These are phyloP conservation scores for Eucalyptus erythrocorys DNA, from an alignment of 345 rosid genomes.

Conservation along the genomic window DNA sequence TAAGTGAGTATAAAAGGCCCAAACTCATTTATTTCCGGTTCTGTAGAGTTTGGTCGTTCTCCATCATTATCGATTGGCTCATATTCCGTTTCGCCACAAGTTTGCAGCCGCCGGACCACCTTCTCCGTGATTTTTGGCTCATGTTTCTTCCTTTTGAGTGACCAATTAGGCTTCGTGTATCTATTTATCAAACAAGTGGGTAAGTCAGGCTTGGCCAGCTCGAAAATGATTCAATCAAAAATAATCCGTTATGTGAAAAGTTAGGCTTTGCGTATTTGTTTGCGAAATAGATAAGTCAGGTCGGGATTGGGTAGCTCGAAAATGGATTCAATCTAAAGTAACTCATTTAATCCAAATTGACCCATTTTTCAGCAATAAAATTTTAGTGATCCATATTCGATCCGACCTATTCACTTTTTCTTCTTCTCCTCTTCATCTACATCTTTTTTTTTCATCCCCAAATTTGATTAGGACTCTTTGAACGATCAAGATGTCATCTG, in stretches of 20 bases:
- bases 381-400: background rate
- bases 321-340: background rate
- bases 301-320: accelerated
- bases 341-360: background rate
- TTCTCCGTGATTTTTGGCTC: background rate
- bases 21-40: background rate
- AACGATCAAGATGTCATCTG: background rate
- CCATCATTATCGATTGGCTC: background rate
- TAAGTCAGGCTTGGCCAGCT: background rate
- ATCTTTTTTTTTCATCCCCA: background rate
- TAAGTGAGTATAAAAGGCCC: background rate
- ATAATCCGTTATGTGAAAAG: accelerated
- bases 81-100: background rate
- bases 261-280: background rate
- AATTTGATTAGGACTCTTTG: background rate
- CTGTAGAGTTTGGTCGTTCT: background rate
- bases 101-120: background rate
- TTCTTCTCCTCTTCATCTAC: background rate
- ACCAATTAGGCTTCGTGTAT: background rate
- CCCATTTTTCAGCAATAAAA: accelerated
- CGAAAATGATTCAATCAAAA: too few relatives aligned
- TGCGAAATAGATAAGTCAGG: accelerated
- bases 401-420: accelerated
- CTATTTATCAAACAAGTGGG: background rate
- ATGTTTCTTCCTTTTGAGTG: background rate